Percentiles rank a stretch among this genome's conserved stretches.
phyloP scores from a whole-genome alignment of 1,284 basidiomycete genomes.

The Agaricales sp. region DNA sequence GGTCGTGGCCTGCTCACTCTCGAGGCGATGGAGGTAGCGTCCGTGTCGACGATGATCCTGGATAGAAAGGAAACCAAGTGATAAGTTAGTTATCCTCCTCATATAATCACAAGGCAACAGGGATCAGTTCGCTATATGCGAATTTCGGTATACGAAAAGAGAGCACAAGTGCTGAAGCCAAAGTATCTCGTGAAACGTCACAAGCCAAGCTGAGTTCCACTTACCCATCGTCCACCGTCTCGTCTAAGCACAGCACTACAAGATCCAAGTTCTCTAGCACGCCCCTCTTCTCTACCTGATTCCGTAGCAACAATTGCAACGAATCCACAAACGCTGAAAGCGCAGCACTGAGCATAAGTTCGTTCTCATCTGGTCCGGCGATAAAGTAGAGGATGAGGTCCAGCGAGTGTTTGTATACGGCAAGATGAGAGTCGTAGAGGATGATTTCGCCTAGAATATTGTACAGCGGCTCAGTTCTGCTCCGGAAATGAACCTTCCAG shows the following conservation, averaged over 20 bases:
- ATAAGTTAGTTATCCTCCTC: too few species aligned
- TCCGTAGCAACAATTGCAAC: conserved; percentile 75
- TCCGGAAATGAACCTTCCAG: not conserved
- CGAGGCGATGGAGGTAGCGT: conserved; percentile 89
- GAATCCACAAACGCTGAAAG: conserved; percentile 85
- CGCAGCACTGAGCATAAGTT: conserved; percentile 88
- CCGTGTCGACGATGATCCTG: conserved; percentile 96
- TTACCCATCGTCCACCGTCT: conserved; percentile 97
- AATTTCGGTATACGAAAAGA: too few species aligned
- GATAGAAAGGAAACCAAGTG: not conserved
- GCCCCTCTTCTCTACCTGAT: conserved; percentile 92
- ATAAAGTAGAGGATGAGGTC: conserved; percentile 96
- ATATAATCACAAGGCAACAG: too few species aligned
- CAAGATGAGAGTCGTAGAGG: conserved; percentile 85
- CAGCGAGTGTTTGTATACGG: conserved; percentile 88
- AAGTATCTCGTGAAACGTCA: conserved; percentile 1
- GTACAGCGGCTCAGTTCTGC: conserved; percentile 1
- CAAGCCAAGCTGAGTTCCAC: conserved; percentile 22
- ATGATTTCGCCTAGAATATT: conserved; percentile 78
- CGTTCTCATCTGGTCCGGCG: conserved; percentile 85
- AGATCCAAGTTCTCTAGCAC: conserved; percentile 94
- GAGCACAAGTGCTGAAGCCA: not conserved
- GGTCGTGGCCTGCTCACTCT: conserved; percentile 88
- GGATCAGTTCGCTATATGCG: too few species aligned
- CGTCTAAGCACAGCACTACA: conserved; percentile 88